These are phyloP conservation scores for Tetrapisispora arboricola DNA, from an alignment of 805 yeast genomes.

Conservation along the genomic window DNA sequence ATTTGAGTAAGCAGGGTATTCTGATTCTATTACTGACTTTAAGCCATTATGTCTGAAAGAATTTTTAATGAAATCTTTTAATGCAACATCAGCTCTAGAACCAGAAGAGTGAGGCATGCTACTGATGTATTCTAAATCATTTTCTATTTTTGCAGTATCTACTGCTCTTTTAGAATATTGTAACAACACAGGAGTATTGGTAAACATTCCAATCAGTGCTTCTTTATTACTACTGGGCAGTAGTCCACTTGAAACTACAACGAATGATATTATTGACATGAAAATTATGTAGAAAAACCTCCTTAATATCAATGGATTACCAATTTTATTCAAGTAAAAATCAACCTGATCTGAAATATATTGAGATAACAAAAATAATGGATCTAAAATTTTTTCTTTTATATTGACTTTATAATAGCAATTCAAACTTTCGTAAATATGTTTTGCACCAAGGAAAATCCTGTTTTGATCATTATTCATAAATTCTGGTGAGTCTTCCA, in stretches of 20 bases:
- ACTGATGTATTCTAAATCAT: conserved; percentile 59
- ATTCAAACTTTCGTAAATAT: conserved; percentile 1
- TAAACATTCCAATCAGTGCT: conserved; percentile 46
- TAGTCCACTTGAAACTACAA: conserved; percentile 48
- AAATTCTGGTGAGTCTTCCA: conserved; percentile 30
- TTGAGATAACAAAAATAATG: conserved; percentile 33
- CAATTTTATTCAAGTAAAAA: conserved; percentile 48
- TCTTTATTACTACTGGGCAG: conserved; percentile 35
- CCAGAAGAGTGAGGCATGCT: conserved; percentile 85
- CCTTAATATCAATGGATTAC: conserved; percentile 77
- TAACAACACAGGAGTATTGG: conserved; percentile 45
- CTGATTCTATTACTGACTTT: conserved; percentile 30
- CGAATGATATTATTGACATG: conserved; percentile 48
- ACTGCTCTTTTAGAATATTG: conserved; percentile 41
- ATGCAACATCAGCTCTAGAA: conserved; percentile 69
- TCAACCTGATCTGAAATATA: conserved; percentile 40
- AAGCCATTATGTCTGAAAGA: conserved; percentile 52
- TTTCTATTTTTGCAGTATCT: conserved; percentile 48
- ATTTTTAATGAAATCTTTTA: conserved; percentile 55
- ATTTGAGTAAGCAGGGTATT: conserved; percentile 49
- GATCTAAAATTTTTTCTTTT: conserved; percentile 35
- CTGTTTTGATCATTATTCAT: neutral
- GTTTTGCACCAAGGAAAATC: conserved; percentile 5
- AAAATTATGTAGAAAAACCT: conserved; percentile 62
- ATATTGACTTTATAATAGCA: conserved; percentile 15